These are phyloP conservation scores for Wickerhamomyces rabaulensis DNA, from an alignment of 805 yeast genomes.

Conservation along the genomic window DNA sequence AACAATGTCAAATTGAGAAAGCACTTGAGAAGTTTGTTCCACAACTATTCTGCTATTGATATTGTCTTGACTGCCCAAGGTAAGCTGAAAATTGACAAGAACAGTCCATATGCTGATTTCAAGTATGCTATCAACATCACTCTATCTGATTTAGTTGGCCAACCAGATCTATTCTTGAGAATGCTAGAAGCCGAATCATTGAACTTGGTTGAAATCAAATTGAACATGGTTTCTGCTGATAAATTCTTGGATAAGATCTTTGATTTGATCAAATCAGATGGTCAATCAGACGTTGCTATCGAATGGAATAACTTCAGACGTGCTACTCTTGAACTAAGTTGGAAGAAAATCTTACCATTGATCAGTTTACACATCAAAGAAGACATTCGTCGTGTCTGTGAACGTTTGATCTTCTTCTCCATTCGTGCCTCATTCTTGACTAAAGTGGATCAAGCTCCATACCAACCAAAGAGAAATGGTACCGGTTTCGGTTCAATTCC, in stretches of 20 bases:
- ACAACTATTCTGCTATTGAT: slow-evolving; percentile 60
- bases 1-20: slow-evolving; percentile 78
- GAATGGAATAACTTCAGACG: slow-evolving; percentile 81
- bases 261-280: slow-evolving; percentile 64
- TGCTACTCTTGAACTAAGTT: slow-evolving; percentile 57
- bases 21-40: slow-evolving; percentile 58
- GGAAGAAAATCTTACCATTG: slow-evolving; percentile 60
- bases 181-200: slow-evolving; percentile 88
- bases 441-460: slow-evolving; percentile 91
- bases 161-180: slow-evolving; percentile 79
- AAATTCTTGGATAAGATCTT: slow-evolving; percentile 41
- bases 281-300: slow-evolving; percentile 66
- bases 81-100: slow-evolving; percentile 66
- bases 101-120: slow-evolving; percentile 80
- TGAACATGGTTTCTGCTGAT: slow-evolving; percentile 38
- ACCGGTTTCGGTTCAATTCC: slow-evolving; percentile 80
- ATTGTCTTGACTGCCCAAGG: slow-evolving; percentile 83
- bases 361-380: slow-evolving; percentile 78
- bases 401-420: slow-evolving; percentile 59
- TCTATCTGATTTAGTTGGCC: slow-evolving; percentile 62
- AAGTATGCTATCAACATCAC: slow-evolving; percentile 85
- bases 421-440: slow-evolving; percentile 65
- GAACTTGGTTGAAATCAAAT: slow-evolving; percentile 64
- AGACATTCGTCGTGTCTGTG: slow-evolving; percentile 70
- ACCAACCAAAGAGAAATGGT: slow-evolving; percentile 59